Base-by-base conservation (phyloP, 371 early-diverging fungal genomes). In the Choanephora cucurbitarum region DNA sequence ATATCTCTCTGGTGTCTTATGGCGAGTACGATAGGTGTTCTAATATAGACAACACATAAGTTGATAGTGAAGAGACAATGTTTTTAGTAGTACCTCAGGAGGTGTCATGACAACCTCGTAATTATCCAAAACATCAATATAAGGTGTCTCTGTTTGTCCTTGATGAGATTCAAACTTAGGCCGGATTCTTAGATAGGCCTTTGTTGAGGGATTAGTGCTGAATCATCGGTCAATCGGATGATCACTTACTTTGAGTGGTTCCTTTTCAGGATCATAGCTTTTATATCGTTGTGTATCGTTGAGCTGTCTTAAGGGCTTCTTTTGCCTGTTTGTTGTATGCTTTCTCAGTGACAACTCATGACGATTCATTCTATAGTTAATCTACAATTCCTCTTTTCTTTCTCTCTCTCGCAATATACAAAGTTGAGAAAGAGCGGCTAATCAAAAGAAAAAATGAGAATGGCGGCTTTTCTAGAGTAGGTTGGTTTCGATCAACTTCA, bases 1-100 rank as follows among this genome's bases (percentile, higher is more conserved):
- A 59, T 87, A 86, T 28, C 72, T 74, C 48, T 83, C 80, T 7
- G 84, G 58, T 34, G 75, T 60, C 48, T 69, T 62, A 28, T 69
- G 60, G 14, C 79, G 72, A 31, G 70, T 66, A 45, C 79, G 58
- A 28, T 71, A 67, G 31, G 69, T 72, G 42, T 66, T 71, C 1
- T 69, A 72, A 50, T n/a, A n/a, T n/a, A n/a, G n/a, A n/a, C n/a
- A 37, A 6, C 14, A 11, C 37, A 13, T 11, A 37, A 11, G 10
- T 3, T 7, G 37, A 37, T 7, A 7, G 7, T 28, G 7, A 28
- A 28, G 3, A 28, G 7, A 28, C 3, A 3, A 7, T 28, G 7
- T 28, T 28, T 5, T 28, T 28, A 7, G 28, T 42, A 39, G 31
- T 71, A 73, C 77, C 52, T 67, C 64, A 14, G 79, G 79, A 21